phyloP scores from a whole-genome alignment of 768 basidiomycete genomes.

The Bullera alba region DNA sequence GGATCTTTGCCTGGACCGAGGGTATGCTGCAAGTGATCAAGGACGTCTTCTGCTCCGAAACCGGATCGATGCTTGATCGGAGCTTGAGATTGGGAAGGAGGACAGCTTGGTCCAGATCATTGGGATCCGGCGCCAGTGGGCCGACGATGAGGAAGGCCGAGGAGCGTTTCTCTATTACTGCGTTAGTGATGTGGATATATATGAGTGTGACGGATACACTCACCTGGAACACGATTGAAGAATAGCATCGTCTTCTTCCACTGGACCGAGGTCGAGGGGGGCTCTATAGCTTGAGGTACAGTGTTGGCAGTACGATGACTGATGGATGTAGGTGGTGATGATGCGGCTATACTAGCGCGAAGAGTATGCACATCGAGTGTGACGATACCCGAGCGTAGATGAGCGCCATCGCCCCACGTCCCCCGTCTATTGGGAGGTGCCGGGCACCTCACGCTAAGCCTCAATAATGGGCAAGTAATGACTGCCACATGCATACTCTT shows the following conservation, averaged over 20 bases:
- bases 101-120: slow-evolving; percentile 15
- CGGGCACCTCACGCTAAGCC: slow-evolving; percentile 63
- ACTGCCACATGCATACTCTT: slow-evolving; percentile 30
- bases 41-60: slow-evolving; percentile 5
- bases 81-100: slow-evolving; percentile 27
- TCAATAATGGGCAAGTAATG: slow-evolving; percentile 55
- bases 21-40: slow-evolving; percentile 51
- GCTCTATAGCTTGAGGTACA: too few species aligned
- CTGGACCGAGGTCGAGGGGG: slow-evolving; percentile 8
- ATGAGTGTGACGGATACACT: slow-evolving; percentile 6
- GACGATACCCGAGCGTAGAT: slow-evolving; percentile 36
- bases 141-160: slow-evolving; percentile 38
- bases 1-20: slow-evolving; percentile 49
- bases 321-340: too few species aligned
- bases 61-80: not conserved
- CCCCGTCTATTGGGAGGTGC: slow-evolving; percentile 51
- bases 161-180: slow-evolving; percentile 21
- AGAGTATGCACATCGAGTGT: slow-evolving; percentile 33
- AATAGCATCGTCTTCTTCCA: slow-evolving; percentile 38
- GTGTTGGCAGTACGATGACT: too few species aligned
- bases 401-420: slow-evolving; percentile 60
- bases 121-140: slow-evolving; percentile 27
- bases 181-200: not conserved
- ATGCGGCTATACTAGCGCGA: not conserved
- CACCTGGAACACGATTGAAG: slow-evolving; percentile 34